Conservation (phyloP, 768 basidiomycete species). For the Tylopilus plumbeoviolaceoides region DNA sequence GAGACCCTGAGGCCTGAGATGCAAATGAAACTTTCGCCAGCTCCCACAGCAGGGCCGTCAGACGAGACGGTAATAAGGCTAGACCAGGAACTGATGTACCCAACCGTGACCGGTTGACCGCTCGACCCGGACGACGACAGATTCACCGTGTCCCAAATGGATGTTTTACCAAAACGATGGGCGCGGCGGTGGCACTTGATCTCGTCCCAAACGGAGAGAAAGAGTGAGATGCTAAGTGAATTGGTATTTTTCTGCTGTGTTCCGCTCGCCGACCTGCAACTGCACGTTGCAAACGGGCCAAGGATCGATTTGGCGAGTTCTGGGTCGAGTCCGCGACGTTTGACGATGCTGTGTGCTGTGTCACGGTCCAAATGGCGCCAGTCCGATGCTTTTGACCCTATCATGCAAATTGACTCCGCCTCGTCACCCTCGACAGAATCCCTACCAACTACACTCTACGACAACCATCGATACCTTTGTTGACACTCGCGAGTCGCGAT, state of each 20-base stretch:
- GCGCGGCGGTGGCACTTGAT: too few relatives aligned
- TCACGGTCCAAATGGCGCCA: background rate
- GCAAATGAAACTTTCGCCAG: background rate
- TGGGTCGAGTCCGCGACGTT: background rate
- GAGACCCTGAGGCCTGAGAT: background rate
- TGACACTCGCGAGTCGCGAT: conserved; percentile 31
- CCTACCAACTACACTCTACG: background rate
- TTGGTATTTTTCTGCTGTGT: background rate
- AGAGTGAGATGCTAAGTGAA: background rate
- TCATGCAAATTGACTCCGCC: background rate
- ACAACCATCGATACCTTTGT: background rate
- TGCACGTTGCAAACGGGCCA: too few relatives aligned
- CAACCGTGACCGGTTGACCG: too few relatives aligned
- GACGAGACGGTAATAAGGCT: background rate
- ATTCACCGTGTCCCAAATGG: background rate
- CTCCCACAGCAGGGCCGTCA: too few relatives aligned
- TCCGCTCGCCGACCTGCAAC: too few relatives aligned
- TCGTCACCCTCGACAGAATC: background rate
- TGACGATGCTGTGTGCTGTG: background rate
- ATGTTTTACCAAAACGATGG: background rate
- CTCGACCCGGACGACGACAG: background rate
- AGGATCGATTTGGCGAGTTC: too few relatives aligned
- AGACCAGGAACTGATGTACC: background rate
- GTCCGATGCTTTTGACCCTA: background rate
- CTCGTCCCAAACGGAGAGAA: background rate